Base-by-base conservation (phyloP, 768 basidiomycete genomes). In the Gloeostereum incarnatum region DNA sequence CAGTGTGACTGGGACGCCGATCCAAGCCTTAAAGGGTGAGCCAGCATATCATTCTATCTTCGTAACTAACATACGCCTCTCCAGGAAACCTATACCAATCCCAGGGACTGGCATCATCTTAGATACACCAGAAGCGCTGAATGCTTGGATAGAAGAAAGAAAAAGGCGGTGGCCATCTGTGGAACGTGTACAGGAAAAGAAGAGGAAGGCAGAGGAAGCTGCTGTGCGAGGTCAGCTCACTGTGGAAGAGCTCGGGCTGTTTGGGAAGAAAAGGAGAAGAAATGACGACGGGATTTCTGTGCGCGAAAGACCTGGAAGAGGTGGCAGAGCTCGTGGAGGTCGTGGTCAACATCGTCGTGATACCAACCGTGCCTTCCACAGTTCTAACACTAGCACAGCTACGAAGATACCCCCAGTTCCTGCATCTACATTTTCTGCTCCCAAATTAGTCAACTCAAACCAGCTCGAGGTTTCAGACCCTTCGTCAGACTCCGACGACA, bases 121-220 rank as follows among this genome's bases (percentile, higher is more conserved):
- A 13, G 75, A 94, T 49, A 80, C 85, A 1, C 87, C 83, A 6
- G 91, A 91, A 49, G 75, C 80, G 6, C 61, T 97, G 41, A 75
- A 74, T 16, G 75, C 73, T 22, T 98, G 94, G 94, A 73, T 94
- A 34, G 78, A 73, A 10, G 93, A 97, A 51, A 78, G 94, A 29
- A 92, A 78, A 58, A 79, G 75, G 48, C 75, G 84, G 11, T 98
- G 84, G 68, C 94, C 94, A 8, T 85, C 79, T 13, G 54, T 71
- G 21, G 51, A 66, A 34, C 73, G 76, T 18, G 68, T 88, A 2
- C 75, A 73, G 41, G 88, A 94, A 31, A 96, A 93, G 66, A 81
- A 81, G 49, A 69, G 74, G 46, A 89, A 84, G 51, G 54, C 78
- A 17, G 73, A 81, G 43, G 88, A 90, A 45, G 91, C 90, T 6